These are phyloP conservation scores for Coix lacrymajobi DNA, from an alignment of 176 grass and related monocot genomes.

Conservation along the genomic window DNA sequence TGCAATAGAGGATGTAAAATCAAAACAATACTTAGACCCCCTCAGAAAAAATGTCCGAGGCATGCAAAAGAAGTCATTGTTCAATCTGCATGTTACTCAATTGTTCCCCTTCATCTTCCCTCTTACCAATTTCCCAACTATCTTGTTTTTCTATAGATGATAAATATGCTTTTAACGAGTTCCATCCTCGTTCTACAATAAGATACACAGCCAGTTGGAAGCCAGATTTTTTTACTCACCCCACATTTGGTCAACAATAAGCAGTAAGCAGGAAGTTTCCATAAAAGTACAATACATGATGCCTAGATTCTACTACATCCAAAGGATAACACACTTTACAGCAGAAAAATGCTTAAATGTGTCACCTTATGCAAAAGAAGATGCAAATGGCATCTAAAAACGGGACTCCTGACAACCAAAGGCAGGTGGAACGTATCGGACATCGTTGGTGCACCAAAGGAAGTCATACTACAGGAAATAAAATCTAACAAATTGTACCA, in stretches of 20 bases:
- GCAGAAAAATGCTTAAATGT: conserved; percentile 4
- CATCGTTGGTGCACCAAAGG: background rate
- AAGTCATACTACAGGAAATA: background rate
- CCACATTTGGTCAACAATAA: background rate
- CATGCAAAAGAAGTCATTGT: background rate
- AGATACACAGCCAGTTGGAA: background rate
- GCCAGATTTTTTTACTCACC: background rate
- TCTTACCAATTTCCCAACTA: background rate
- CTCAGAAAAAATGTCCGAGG: background rate
- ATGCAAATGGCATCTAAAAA: conserved; percentile 22
- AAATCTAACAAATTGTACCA: background rate
- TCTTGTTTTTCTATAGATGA: background rate
- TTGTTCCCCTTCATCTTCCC: background rate
- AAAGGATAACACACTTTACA: conserved; percentile 1
- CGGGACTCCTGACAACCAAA: background rate
- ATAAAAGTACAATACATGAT: background rate
- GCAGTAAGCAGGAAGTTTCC: background rate
- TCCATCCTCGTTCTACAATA: background rate
- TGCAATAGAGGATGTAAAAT: background rate
- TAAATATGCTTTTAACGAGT: background rate
- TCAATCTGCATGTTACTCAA: background rate
- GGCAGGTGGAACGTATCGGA: background rate
- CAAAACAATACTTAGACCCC: background rate
- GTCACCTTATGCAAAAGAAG: background rate
- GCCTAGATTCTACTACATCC: background rate